Base-by-base conservation (phyloP, 139 green algal species). In the Chlamydomonas asymmetrica region DNA sequence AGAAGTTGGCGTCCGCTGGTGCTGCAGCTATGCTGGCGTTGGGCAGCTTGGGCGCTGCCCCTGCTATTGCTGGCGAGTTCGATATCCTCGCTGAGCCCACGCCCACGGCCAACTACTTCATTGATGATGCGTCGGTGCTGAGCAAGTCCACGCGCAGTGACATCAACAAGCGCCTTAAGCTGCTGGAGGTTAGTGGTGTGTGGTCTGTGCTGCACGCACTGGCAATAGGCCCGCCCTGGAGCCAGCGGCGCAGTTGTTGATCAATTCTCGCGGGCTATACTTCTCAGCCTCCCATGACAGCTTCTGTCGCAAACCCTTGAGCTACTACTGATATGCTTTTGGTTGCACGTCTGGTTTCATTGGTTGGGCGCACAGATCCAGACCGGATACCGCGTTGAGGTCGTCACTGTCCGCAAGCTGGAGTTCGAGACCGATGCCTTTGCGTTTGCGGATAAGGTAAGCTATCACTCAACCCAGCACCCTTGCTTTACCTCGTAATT, bases 391-490 rank as follows among this genome's bases (percentile, higher is more conserved):
- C 85, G 91, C 31, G 43, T 98, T 18, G 88, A 96, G 78, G 93
- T 95, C 5, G 86, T 95, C n/a, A 98, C 95, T 27, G 85, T 97
- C n/a, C 84, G 95, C 49, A 97, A 97, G 83, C 89, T 98, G 56
- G 93, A 97, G 89, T 97, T 97, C 80, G 93, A 97, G 85, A 90
- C 88, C 31, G 95, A 98, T 79, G 88, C 92, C n/a, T 98, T 97
- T 81, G 89, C 85, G 5, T 97, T 98, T 72, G 89, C 87, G 16
- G 95, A 98, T 84, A 98, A 97, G 87, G 79, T 97, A 75, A 67
- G 71, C 27, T n/a, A n/a, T n/a, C n/a, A n/a, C n/a, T n/a, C n/a
- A n/a, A n/a, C n/a, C n/a, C n/a, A n/a, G n/a, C n/a, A n/a, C n/a
- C n/a, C n/a, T n/a, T n/a, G n/a, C n/a, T n/a, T n/a, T n/a, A n/a